Conservation (phyloP, 2,329 filamentous ascomycete species). For the Ilyonectria robusta region DNA sequence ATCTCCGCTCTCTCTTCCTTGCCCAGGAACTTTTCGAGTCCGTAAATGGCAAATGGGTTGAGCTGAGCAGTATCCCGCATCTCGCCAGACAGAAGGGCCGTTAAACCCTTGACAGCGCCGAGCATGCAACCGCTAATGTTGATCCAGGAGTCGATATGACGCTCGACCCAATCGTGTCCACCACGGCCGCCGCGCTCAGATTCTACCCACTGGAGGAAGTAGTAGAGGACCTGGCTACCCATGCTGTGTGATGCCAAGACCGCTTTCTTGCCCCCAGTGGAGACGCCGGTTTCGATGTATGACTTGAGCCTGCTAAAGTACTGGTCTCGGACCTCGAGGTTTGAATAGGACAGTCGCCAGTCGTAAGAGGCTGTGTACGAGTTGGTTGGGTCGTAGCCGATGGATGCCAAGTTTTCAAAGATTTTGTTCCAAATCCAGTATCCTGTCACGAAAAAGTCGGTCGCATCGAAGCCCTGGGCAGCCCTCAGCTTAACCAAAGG, state of each 20-base stretch:
- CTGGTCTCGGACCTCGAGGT: slow-evolving; percentile 90
- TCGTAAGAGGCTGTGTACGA: slow-evolving; percentile 83
- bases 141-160: slow-evolving; percentile 93
- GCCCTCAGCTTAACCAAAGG: slow-evolving; percentile 91
- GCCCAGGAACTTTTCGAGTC: slow-evolving; percentile 94
- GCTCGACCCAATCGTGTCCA: slow-evolving; percentile 90
- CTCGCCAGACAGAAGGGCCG: slow-evolving; percentile 92
- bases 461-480: slow-evolving; percentile 96
- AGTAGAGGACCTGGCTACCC: slow-evolving; percentile 95
- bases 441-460: slow-evolving; percentile 91
- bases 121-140: slow-evolving; percentile 99
- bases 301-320: slow-evolving; percentile 94
- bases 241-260: slow-evolving; percentile 95
- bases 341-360: slow-evolving; percentile 92
- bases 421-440: slow-evolving; percentile 99
- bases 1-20: slow-evolving; percentile 93
- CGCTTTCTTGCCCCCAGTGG: slow-evolving; percentile 82
- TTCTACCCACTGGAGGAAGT: slow-evolving; percentile 86
- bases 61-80: slow-evolving; percentile 99
- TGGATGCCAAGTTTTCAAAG: slow-evolving; percentile 93
- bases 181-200: slow-evolving; percentile 83
- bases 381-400: slow-evolving; percentile 92
- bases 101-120: slow-evolving; percentile 90
- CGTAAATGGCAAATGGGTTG: slow-evolving; percentile 96
- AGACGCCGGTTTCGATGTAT: slow-evolving; percentile 87